Base-by-base conservation (phyloP, 768 basidiomycete species). In the Mycena leptocephala region DNA sequence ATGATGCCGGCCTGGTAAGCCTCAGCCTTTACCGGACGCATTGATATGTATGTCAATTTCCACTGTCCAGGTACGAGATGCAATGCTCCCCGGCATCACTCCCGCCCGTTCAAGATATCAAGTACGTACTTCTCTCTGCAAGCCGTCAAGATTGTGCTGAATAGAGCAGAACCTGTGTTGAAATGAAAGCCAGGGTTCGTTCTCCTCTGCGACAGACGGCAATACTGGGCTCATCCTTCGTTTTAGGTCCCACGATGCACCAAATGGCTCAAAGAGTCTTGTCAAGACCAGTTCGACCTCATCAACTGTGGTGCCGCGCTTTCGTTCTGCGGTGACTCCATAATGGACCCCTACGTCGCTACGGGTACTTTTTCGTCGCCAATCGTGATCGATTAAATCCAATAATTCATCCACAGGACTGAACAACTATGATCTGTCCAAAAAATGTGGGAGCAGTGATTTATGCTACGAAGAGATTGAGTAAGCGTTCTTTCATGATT, bases 181-280 rank as follows among this genome's bases (percentile, higher is more conserved):
- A 79, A 32, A 88, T 90, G 85, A 89, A 89, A 77, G 71, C 84
- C 71, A 81, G 82, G 22, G 88, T 90, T 14, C 59, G 59, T 51
- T 24, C 43, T 39, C n/a, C 43, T 14, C 2, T 51, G 48, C 7
- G 48, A 24, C 11, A 37, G 56, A 35, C 55, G 10, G 0, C 10
- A 11, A 26, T 43, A 2, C 32, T 2, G 6, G 16, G 2, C 30
- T 46, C 8, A 48, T 32, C 4, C n/a, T 32, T 13, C 6, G 24
- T 33, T 30, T n/a, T 72, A 87, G 86, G 74, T 91, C 0, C 87
- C 89, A 0, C 85, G 88, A 28, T 92, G 91, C 81, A 75, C 84
- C 58, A 86, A 86, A 78, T 84, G 86, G 76, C 1, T 86, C 1
- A 79, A 85, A 37, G 80, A 81, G 24, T 81, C 84, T 0, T 92